Base-by-base conservation (phyloP, 495 filamentous ascomycete genomes). In the Xylaria cubensis region DNA sequence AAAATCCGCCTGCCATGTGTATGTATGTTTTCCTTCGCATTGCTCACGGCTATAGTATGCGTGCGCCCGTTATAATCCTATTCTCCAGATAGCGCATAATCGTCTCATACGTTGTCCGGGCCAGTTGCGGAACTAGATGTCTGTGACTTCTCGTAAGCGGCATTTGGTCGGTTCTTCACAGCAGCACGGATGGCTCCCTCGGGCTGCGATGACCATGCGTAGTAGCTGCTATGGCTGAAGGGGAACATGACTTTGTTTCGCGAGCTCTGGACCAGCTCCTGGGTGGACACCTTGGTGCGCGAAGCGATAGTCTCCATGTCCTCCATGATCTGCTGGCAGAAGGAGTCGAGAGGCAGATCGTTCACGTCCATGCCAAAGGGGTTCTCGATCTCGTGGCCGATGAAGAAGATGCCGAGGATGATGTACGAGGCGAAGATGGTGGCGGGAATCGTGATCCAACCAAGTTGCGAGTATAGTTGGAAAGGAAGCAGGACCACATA, bases 291-390 rank as follows among this genome's bases (percentile, higher is more conserved):
- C n/a, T 88, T 81, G 19, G 87, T 86, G 2, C 79, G 85, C 46
- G 86, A 85, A 9, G 89, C 89, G 71, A 97, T 89, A 24, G 92
- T 87, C 74, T 94, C 92, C 75, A 97, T 83, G 72, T 97, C 94
- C 12, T 84, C 71, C 4, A 88, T 86, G 58, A 97, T 83, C 74
- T 92, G 89, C 10, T 88, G 85, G 79, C 93, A 95, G 84, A 91
- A 97, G 0, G 83, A 82, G 78, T 94, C 92, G 0, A 97, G 86
- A 10, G 92, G 92, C 17, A 97, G 84, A 78, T 97, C 94, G 77
- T 97, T 97, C 72, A 94, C 93, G 78, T 97, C 94, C 64, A 89
- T 83, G 34, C 94, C 93, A 80, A 97, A 97, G 9, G 93, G 94
- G 78, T 97, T 94, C 79, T 97, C 94, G 74, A 97, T 92, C 81